phyloP scores from a whole-genome alignment of 164 flowering plant genomes.

The Vitis amurensis region DNA sequence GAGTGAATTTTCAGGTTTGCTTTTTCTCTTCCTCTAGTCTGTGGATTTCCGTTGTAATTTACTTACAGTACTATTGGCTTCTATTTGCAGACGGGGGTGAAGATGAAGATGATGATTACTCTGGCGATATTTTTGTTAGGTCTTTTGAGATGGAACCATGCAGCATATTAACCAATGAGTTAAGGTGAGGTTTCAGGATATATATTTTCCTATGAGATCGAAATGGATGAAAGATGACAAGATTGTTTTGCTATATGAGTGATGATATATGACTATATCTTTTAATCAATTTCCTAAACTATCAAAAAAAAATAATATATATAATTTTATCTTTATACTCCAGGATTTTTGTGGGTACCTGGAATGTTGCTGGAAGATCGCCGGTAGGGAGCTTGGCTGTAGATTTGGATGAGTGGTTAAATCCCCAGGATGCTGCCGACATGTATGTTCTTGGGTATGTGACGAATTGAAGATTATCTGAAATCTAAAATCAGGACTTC shows the following conservation, averaged over 20 bases:
- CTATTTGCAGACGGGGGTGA: constrained; percentile 30
- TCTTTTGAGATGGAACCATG: constrained; percentile 39
- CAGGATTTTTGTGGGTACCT: constrained; percentile 77
- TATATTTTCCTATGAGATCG: neutral
- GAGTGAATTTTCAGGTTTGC: constrained; percentile 36
- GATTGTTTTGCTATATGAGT: neutral
- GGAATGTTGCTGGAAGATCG: constrained; percentile 88
- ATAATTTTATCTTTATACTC: neutral
- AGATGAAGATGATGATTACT: constrained; percentile 22
- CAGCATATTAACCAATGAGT: constrained; percentile 41
- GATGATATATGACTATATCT: no score
- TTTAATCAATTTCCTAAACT: no score
- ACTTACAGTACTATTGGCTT: neutral
- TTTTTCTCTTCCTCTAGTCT: neutral
- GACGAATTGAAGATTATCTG: neutral
- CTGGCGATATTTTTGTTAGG: constrained; percentile 15
- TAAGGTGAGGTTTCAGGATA: constrained; percentile 38
- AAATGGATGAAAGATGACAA: neutral
- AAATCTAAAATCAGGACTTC: no score
- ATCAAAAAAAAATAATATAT: no score
- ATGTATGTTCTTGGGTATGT: constrained; percentile 82
- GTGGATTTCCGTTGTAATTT: neutral
- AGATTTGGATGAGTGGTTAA: constrained; percentile 79
- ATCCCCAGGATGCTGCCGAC: constrained; percentile 64
- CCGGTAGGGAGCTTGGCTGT: constrained; percentile 65